Conservation (phyloP, 495 filamentous ascomycete species). For the Penicillium manginii region DNA sequence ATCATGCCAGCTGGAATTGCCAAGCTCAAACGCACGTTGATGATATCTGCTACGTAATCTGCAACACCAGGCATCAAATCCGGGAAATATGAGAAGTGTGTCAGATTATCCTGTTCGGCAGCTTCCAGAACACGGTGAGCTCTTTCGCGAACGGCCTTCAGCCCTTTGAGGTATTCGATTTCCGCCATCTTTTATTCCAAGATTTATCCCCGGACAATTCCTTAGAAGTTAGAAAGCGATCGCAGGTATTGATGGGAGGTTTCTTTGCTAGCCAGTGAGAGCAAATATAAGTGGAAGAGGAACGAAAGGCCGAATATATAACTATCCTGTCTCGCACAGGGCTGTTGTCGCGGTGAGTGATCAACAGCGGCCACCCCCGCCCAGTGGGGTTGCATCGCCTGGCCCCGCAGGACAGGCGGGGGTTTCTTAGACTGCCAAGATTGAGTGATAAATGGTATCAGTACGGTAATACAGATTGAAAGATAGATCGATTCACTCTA, state of each 20-base stretch:
- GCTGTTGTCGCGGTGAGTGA: background rate
- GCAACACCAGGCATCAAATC: constrained; percentile 32
- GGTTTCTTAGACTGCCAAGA: background rate
- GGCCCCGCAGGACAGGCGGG: background rate
- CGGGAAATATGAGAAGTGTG: constrained; percentile 39
- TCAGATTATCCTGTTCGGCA: constrained; percentile 35
- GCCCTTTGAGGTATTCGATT: constrained; percentile 39
- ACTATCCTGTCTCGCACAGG: background rate
- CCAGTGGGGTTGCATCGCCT: background rate
- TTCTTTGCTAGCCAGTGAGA: background rate
- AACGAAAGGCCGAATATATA: background rate
- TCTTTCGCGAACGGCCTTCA: constrained; percentile 41
- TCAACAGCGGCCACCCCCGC: background rate
- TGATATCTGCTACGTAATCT: constrained; percentile 38
- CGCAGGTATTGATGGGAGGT: background rate
- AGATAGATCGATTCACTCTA: background rate
- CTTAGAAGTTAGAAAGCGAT: background rate
- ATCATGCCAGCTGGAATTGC: background rate
- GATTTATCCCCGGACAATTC: background rate
- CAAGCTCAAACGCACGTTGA: constrained; percentile 28
- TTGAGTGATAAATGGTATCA: background rate
- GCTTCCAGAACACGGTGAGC: constrained; percentile 35
- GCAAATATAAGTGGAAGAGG: background rate
- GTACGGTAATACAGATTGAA: background rate
- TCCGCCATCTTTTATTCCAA: constrained; percentile 20